These are phyloP conservation scores for Cupressus sempervirens DNA, from an alignment of 75 land plant genomes.

Conservation along the genomic window DNA sequence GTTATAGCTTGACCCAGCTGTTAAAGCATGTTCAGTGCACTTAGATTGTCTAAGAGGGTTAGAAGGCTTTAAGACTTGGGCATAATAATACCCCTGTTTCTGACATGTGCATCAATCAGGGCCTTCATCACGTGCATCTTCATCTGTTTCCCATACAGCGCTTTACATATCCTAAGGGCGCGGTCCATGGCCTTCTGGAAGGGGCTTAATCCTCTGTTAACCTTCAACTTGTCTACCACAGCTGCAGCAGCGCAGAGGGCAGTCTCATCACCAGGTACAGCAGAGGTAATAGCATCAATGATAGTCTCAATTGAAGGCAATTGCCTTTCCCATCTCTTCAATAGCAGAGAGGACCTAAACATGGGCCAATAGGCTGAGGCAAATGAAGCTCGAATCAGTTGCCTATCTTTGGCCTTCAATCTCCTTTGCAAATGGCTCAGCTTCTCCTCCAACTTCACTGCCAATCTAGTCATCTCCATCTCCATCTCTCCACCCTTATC, in stretches of 20 bases:
- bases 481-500: conserved; percentile 32
- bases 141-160: conserved; percentile 50
- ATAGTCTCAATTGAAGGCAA: conserved; percentile 26
- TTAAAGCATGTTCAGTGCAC: too few species aligned
- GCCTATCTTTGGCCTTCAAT: too few species aligned
- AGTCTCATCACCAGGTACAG: conserved; percentile 59
- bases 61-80: not conserved
- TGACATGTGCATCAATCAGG: conserved; percentile 28
- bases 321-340: conserved; percentile 35
- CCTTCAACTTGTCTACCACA: conserved; percentile 17
- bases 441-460: too few species aligned
- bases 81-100: conserved; percentile 6
- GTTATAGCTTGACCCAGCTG: too few species aligned
- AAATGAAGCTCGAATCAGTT: too few species aligned
- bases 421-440: too few species aligned
- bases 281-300: conserved; percentile 42
- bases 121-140: conserved; percentile 47
- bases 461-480: conserved; percentile 20
- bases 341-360: conserved; percentile 27
- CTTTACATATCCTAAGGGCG: conserved; percentile 43
- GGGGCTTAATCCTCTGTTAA: not conserved
- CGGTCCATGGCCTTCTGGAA: conserved; percentile 32
- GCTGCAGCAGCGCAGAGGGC: conserved; percentile 27
- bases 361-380: not conserved
- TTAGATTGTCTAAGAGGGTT: too few species aligned